Evolutionary conservation across 352 stramenopile species (phyloP), one percentile per base, ranked within the genome.

Genomic region (Achlya hypogyna): DNA sequence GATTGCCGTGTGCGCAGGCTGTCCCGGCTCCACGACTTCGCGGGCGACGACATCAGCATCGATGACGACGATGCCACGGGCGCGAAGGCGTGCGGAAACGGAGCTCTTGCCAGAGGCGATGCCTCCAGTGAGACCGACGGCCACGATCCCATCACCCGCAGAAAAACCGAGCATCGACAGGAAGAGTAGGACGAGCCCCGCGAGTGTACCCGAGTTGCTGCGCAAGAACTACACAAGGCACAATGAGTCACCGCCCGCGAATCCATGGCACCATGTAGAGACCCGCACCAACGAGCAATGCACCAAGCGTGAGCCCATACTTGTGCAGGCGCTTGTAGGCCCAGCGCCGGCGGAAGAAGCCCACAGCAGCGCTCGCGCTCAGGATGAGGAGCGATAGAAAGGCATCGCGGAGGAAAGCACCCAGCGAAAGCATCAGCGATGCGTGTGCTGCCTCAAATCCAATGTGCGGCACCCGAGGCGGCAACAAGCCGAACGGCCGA

Each of bases 101-200:
- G 86, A 88, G 53, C 77, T 90, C 62, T 96, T 96, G 63, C 87
- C 87, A 4, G 84, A 93, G 34, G 84, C 78, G 60, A 96, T 93
- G 32, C 86, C 86, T 47, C 86, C 86, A 5, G 86, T 93, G 53
- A 95, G 82, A 8, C 86, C 86, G 9, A 95, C 77, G 16, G 78
- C 86, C 0, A 94, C 76, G 18, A 91, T 60, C 4, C 82, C 86
- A 23, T 77, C 73, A 18, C 83, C 84, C 1, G 91, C 6, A 25
- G 72, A 42, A 10, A 78, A 66, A 22, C 83, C 84, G 9, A 74
- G 18, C 0, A 86, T 58, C 2, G 60, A 38, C 40, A 59, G 32
- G 22, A 67, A 25, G 38, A 58, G 27, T 22, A 53, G n/a, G 22
- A 38, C 18, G 27, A 67, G 22, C 23, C 23, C 42, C 18, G 38